Conservation (phyloP, 495 filamentous ascomycete genomes). For the Penicillium robsamsonii region DNA sequence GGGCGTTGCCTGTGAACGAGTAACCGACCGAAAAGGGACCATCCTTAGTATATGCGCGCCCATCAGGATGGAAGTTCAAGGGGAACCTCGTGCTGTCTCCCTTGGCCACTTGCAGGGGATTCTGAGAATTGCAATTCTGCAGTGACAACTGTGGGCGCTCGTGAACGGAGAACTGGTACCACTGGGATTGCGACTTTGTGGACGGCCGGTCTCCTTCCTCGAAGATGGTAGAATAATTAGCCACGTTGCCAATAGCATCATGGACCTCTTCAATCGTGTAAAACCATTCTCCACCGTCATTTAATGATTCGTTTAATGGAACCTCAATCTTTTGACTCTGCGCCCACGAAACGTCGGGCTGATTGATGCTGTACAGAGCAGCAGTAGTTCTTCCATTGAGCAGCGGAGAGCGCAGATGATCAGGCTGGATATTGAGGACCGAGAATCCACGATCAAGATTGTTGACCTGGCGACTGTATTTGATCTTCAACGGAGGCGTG, state of each 20-base stretch:
- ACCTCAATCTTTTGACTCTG: conserved; percentile 69
- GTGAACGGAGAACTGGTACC: conserved; percentile 84
- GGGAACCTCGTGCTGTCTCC: conserved; percentile 69
- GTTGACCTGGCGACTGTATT: conserved; percentile 83
- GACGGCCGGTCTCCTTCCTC: conserved; percentile 59
- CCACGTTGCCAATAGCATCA: conserved; percentile 84
- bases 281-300: conserved; percentile 71
- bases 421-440: conserved; percentile 88
- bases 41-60: conserved; percentile 46
- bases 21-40: conserved; percentile 49
- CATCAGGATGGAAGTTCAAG: conserved; percentile 63
- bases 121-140: conserved; percentile 68
- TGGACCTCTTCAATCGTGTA: conserved; percentile 89
- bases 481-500: conserved; percentile 86
- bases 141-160: conserved; percentile 76
- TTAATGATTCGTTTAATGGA: conserved; percentile 84
- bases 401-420: conserved; percentile 77
- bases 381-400: conserved; percentile 52
- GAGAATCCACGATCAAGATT: conserved; percentile 69
- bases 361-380: conserved; percentile 50
- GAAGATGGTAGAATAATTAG: conserved; percentile 65
- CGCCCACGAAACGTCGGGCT: conserved; percentile 74
- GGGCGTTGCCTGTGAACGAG: conserved; percentile 54
- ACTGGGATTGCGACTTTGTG: conserved; percentile 56
- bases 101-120: conserved; percentile 77